Evolutionary conservation across 2,329 filamentous ascomycete genomes (phyloP), one percentile per base, ranked within the genome.

Genomic region (Monosporascus sp.): DNA sequence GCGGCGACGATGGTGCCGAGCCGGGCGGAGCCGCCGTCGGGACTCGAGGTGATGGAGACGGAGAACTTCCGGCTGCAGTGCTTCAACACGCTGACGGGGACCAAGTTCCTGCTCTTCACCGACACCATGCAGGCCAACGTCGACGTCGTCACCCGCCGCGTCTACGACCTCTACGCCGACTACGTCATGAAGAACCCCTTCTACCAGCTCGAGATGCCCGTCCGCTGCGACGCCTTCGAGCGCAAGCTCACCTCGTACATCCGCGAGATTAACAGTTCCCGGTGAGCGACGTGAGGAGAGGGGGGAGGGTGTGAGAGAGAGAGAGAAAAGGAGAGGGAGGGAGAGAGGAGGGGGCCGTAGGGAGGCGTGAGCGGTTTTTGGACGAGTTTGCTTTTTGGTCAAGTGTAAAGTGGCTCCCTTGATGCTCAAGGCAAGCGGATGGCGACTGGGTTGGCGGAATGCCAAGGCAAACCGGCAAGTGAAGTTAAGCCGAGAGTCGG

Each of bases 141-240:
- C 39, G 94, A 97, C 63, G 79, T 83, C 14, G 87, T 93, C 45
- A 85, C 96, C 62, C 81, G 84, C 67, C 88, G 84, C 70, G 87
- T 97, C 63, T 97, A 99, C 70, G 94, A 97, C 70, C 75, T 97
- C 50, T 99, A 97, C 75, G 83, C 90, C 49, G 94, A 99, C 72
- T 97, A 90, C 69, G 94, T 99, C 62, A 97, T 97, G 90, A 99
- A 97, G 79, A 99, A 99, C 70, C 94, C 94, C 1, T 99, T 99
- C 68, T 97, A 97, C 74, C 92, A 94, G 66, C 79, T 96, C 53
- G 94, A 99, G 75, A 99, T 97, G 92, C 94, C 94, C 6, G 84
- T 99, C 51, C 81, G 94, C 56, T 96, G 94, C 72, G 94, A 97
- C 67, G 88, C 90, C 63, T 99, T 97, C 75, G 94, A 99, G 70